phyloP scores from a whole-genome alignment of 1,284 basidiomycete genomes.

The Stygiomarasmius scandens region DNA sequence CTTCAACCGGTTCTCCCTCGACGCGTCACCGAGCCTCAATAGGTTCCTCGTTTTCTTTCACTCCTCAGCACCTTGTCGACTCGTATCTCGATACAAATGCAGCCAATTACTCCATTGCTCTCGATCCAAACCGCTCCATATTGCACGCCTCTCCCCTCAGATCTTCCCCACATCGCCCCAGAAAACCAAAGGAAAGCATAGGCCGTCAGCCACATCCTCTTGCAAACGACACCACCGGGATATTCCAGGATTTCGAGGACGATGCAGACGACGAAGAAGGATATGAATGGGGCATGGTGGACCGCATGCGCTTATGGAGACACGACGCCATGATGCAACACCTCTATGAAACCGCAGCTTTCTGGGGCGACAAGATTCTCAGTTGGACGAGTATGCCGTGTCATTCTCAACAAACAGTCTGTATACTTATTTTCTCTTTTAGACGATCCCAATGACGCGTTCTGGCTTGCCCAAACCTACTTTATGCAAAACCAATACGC shows the following conservation, averaged over 20 bases:
- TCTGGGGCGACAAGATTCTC: conserved; percentile 97
- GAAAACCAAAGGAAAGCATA: conserved; percentile 49
- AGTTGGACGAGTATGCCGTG: conserved; percentile 85
- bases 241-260: conserved; percentile 67
- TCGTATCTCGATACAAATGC: conserved; percentile 64
- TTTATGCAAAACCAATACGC: conserved; percentile 96
- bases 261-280: conserved; percentile 63
- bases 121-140: conserved; percentile 78
- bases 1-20: neutral
- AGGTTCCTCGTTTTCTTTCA: conserved; percentile 81
- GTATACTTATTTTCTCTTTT: conserved; percentile 8
- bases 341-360: conserved; percentile 94
- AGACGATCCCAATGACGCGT: conserved; percentile 96
- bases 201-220: conserved; percentile 62
- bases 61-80: conserved; percentile 71
- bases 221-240: conserved; percentile 75
- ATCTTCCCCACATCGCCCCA: conserved; percentile 59
- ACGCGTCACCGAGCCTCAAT: conserved; percentile 63
- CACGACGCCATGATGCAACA: conserved; percentile 99
- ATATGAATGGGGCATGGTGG: conserved; percentile 83
- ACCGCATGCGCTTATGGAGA: conserved; percentile 95
- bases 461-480: conserved; percentile 97
- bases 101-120: conserved; percentile 54
- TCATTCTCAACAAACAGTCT: conserved; percentile 10
- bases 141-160: conserved; percentile 68